These are phyloP conservation scores for Naegleria gruberi DNA, from an alignment of 208 protist species.

Conservation along the genomic window DNA sequence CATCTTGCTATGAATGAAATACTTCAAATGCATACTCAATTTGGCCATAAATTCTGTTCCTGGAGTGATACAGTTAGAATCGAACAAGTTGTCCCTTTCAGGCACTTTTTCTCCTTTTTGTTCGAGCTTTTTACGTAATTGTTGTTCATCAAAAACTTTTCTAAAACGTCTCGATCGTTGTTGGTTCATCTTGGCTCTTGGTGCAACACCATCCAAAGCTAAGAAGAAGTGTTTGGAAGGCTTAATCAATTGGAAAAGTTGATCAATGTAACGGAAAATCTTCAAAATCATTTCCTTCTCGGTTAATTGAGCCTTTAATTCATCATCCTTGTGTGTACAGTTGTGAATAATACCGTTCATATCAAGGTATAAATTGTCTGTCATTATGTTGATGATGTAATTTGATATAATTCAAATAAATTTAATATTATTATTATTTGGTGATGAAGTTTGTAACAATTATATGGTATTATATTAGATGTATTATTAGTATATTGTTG, in stretches of 20 bases:
- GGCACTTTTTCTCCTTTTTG: slow-evolving; percentile 50
- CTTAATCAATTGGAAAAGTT: slow-evolving; percentile 89
- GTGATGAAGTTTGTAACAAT: slow-evolving; percentile 15
- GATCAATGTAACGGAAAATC: slow-evolving; percentile 92
- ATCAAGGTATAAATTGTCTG: slow-evolving; percentile 99
- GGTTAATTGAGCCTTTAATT: slow-evolving; percentile 59
- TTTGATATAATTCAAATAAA: background rate
- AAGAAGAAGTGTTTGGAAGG: slow-evolving; percentile 96
- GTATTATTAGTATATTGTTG: background rate
- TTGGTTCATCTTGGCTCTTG: slow-evolving; percentile 99
- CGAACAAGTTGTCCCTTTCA: slow-evolving; percentile 66
- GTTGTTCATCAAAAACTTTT: slow-evolving; percentile 56
- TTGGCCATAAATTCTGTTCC: slow-evolving; percentile 97
- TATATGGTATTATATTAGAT: background rate
- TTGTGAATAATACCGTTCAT: slow-evolving; percentile 99
- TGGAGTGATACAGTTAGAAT: slow-evolving; percentile 98
- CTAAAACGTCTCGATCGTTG: slow-evolving; percentile 95
- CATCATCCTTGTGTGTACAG: slow-evolving; percentile 92
- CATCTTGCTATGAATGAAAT: slow-evolving; percentile 86
- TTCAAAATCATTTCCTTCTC: slow-evolving; percentile 78
- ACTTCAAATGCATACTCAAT: slow-evolving; percentile 73
- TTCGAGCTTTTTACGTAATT: slow-evolving; percentile 53
- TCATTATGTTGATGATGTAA: slow-evolving; percentile 74
- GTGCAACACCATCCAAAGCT: slow-evolving; percentile 93
- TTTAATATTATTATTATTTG: too few species aligned